Percentiles rank a stretch among this genome's conserved stretches.
Conservation (phyloP, 2,329 filamentous ascomycete species). For the Ceratocystis eucalypticola region DNA sequence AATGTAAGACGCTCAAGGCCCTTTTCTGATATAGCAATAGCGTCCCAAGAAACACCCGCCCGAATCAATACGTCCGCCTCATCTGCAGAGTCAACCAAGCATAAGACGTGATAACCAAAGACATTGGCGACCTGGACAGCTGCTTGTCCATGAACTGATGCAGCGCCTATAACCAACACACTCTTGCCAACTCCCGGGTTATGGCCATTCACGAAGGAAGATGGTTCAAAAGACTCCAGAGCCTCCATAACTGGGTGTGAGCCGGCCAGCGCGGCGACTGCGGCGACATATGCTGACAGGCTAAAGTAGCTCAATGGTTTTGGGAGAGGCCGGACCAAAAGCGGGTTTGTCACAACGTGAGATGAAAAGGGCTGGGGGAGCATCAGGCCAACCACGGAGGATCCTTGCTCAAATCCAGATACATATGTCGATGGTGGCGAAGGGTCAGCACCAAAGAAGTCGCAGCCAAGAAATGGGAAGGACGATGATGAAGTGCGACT, state of each 20-base stretch:
- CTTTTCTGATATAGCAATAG: conserved; percentile 27
- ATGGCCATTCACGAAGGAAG: neutral
- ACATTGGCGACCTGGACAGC: conserved; percentile 31
- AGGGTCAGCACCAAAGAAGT: conserved; percentile 13
- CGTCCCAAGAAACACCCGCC: conserved; percentile 26
- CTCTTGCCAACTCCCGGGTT: neutral
- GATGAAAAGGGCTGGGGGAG: conserved; percentile 2
- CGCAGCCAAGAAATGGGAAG: conserved; percentile 1
- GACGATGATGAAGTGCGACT: neutral
- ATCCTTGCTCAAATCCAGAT: neutral
- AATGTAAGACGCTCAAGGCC: neutral
- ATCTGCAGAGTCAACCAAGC: conserved; percentile 26
- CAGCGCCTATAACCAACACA: conserved; percentile 12
- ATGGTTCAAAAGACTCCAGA: neutral
- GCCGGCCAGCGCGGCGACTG: conserved; percentile 7
- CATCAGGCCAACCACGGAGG: conserved; percentile 12
- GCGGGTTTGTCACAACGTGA: neutral
- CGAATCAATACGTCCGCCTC: conserved; percentile 30
- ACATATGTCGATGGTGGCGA: neutral
- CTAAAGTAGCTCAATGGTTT: conserved; percentile 10
- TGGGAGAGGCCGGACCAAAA: conserved; percentile 1
- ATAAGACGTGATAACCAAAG: conserved; percentile 31
- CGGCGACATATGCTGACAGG: conserved; percentile 13
- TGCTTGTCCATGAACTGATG: conserved; percentile 29
- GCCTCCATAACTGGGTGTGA: conserved; percentile 7